These are phyloP conservation scores for Pyracantha coccinea DNA, from an alignment of 331 rosid species.

Conservation along the genomic window DNA sequence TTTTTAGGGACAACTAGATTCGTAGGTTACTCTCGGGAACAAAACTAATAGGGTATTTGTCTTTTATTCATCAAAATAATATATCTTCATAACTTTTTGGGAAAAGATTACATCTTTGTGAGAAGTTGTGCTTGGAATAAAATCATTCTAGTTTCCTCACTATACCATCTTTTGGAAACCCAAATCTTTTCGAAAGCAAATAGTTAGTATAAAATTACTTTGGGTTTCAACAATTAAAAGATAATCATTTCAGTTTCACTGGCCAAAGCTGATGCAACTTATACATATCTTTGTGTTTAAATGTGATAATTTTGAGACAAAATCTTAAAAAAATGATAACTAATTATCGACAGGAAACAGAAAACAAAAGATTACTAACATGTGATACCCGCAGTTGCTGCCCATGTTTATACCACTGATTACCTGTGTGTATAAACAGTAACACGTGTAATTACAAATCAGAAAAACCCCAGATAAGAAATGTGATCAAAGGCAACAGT, in stretches of 20 bases:
- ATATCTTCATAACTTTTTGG: not conserved
- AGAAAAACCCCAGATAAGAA: not conserved
- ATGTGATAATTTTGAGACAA: not conserved
- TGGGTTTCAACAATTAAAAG: not conserved
- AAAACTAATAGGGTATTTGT: not conserved
- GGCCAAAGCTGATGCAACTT: not conserved
- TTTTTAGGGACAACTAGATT: not conserved
- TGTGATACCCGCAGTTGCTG: slow-evolving; percentile 89
- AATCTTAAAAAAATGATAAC: not conserved
- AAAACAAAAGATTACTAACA: slow-evolving; percentile 33
- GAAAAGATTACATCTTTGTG: not conserved
- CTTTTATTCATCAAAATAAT: not conserved
- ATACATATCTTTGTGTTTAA: not conserved
- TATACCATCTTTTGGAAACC: not conserved
- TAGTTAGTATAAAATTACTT: not conserved
- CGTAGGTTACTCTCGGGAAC: not conserved
- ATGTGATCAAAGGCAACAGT: not conserved
- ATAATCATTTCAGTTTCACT: not conserved
- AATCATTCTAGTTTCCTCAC: not conserved
- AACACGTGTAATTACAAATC: not conserved
- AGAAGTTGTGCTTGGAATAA: not conserved
- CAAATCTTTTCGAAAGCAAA: not conserved
- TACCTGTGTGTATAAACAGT: slow-evolving; percentile 38
- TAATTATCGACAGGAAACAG: not conserved
- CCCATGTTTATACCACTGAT: slow-evolving; percentile 98